Conservation (phyloP, 805 yeast genomes). For the Ogataea neopini region DNA sequence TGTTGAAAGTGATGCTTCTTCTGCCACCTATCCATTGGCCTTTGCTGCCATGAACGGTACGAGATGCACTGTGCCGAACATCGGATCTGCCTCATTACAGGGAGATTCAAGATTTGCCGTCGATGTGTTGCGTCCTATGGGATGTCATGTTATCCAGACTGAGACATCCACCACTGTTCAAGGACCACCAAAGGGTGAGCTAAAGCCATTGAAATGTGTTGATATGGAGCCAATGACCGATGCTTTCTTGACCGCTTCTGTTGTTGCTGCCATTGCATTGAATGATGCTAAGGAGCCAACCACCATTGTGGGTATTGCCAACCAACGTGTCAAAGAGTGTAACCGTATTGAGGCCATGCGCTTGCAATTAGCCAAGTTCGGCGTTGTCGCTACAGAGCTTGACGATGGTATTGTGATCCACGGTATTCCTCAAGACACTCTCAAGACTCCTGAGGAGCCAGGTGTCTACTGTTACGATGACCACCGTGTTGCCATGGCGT, state of each 20-base stretch:
- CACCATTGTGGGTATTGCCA: slow-evolving; percentile 91
- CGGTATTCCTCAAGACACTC: slow-evolving; percentile 56
- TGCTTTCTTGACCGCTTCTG: slow-evolving; percentile 95
- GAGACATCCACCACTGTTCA: slow-evolving; percentile 86
- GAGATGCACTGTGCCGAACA: slow-evolving; percentile 89
- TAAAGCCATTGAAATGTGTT: slow-evolving; percentile 70
- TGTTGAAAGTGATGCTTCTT: slow-evolving; percentile 94
- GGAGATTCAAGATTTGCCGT: slow-evolving; percentile 97
- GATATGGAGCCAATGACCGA: slow-evolving; percentile 99
- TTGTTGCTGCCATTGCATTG: slow-evolving; percentile 84
- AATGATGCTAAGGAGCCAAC: slow-evolving; percentile 57
- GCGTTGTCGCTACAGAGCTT: slow-evolving; percentile 79
- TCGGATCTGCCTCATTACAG: slow-evolving; percentile 88
- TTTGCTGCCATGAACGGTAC: slow-evolving; percentile 96
- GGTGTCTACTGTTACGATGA: slow-evolving; percentile 87
- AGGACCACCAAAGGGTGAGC: slow-evolving; percentile 74
- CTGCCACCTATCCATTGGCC: slow-evolving; percentile 97
- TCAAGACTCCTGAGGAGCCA: slow-evolving; percentile 56
- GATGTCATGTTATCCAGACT: slow-evolving; percentile 83
- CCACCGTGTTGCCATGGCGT: slow-evolving; percentile 97
- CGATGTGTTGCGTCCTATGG: slow-evolving; percentile 93
- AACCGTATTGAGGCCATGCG: slow-evolving; percentile 96
- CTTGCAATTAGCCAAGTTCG: slow-evolving; percentile 82
- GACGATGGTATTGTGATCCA: slow-evolving; percentile 90
- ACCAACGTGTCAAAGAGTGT: slow-evolving; percentile 97